Evolutionary conservation across 208 protist species (phyloP).

Genomic region (Crithidia expoeki): DNA sequence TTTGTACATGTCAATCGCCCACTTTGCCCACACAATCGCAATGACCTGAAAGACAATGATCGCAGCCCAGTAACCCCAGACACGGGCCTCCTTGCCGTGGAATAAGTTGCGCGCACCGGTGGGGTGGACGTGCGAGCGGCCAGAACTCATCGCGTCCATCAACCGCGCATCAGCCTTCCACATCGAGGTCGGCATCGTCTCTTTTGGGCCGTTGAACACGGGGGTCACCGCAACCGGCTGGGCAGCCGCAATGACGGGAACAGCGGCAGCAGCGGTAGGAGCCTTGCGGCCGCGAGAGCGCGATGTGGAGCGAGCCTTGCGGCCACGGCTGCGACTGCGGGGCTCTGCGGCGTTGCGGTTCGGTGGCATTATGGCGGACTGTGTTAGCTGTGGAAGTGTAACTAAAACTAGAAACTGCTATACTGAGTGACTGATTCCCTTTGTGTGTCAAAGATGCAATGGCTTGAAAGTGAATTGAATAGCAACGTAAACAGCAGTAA

Average conservation of each 20-base stretch:
- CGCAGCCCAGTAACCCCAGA: conserved; percentile 57
- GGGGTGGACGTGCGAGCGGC: conserved; percentile 36
- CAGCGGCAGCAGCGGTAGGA: conserved; percentile 1
- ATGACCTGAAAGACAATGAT: conserved; percentile 67
- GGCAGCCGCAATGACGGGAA: conserved; percentile 7
- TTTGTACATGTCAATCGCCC: conserved; percentile 62
- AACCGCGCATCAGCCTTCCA: conserved; percentile 39
- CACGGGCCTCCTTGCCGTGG: conserved; percentile 11
- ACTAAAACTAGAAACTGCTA: too few relatives aligned
- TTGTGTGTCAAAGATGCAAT: too few relatives aligned
- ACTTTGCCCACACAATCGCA: conserved; percentile 65
- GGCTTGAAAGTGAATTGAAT: too few relatives aligned
- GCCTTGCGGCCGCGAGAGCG: neutral
- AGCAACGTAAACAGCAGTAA: too few relatives aligned
- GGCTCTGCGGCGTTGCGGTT: conserved; percentile 24
- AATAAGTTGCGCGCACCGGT: conserved; percentile 16
- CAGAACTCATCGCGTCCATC: conserved; percentile 60
- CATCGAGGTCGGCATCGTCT: conserved; percentile 11
- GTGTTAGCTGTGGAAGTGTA: neutral
- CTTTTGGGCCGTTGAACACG: conserved; percentile 8
- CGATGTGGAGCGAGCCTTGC: conserved; percentile 17
- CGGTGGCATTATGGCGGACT: conserved; percentile 22
- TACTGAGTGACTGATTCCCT: too few relatives aligned
- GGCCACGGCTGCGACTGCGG: conserved; percentile 27
- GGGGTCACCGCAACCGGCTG: conserved; percentile 3